Percentiles rank a stretch among this genome's conserved stretches.
These are phyloP conservation scores for Fusarium anguioides DNA, from an alignment of 2,329 filamentous ascomycete species.

Conservation along the genomic window DNA sequence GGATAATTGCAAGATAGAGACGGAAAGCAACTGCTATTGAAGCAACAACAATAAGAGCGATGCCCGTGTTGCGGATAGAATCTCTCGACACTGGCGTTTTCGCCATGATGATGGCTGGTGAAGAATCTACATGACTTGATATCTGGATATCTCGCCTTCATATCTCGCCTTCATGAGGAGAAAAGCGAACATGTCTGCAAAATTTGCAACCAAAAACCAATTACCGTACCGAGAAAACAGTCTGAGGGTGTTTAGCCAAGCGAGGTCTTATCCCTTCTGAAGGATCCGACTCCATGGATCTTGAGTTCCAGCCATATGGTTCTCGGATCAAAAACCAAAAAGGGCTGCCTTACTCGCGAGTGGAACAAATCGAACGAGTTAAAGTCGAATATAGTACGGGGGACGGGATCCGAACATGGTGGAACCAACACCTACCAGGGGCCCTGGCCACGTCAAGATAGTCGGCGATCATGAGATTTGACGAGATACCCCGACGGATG, in stretches of 20 bases:
- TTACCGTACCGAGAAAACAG: too few species aligned
- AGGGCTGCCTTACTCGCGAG: too few species aligned
- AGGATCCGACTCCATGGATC: background rate
- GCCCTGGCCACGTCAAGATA: too few species aligned
- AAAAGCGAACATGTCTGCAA: too few species aligned
- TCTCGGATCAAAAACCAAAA: background rate
- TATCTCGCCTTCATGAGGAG: too few species aligned
- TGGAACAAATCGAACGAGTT: too few species aligned
- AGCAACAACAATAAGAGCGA: background rate
- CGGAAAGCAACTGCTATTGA: background rate
- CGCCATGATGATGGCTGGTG: background rate
- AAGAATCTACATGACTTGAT: too few species aligned
- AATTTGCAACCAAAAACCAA: background rate
- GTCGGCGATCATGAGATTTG: background rate
- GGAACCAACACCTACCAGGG: too few species aligned
- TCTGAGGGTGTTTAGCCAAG: background rate
- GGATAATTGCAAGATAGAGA: background rate
- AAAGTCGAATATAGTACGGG: too few species aligned
- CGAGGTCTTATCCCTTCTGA: rapidly evolving
- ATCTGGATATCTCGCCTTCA: too few species aligned
- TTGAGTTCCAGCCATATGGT: background rate
- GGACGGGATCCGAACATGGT: too few species aligned
- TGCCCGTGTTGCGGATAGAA: background rate
- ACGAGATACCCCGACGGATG: background rate
- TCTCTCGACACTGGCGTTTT: background rate